A percentile compares a stretch with the other conserved stretches of the same genome.
These are phyloP conservation scores for Alternaria metachromatica DNA, from an alignment of 2,329 filamentous ascomycete genomes.

Conservation along the genomic window DNA sequence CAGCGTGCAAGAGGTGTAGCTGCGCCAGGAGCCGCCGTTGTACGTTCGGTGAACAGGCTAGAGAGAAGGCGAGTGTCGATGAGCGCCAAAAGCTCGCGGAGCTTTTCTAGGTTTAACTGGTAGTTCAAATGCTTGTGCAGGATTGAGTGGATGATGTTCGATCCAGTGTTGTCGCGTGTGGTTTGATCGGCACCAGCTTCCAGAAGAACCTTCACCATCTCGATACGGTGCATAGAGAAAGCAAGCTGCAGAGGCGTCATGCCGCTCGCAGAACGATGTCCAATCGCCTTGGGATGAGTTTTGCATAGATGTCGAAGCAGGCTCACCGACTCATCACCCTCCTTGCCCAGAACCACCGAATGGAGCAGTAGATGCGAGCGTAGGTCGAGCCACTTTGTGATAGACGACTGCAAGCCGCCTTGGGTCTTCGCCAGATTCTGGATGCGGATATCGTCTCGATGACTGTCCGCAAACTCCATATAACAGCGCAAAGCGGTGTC, in stretches of 20 bases:
- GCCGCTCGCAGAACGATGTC: conserved; percentile 63
- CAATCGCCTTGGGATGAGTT: conserved; percentile 66
- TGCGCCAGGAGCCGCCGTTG: conserved; percentile 58
- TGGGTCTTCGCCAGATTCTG: conserved; percentile 65
- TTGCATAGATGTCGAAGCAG: conserved; percentile 72
- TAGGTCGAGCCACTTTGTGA: conserved; percentile 65
- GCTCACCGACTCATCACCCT: conserved; percentile 53
- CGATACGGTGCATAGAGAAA: conserved; percentile 61
- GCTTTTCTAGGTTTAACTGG: conserved; percentile 23
- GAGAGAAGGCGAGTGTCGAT: conserved; percentile 64
- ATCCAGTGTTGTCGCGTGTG: conserved; percentile 63
- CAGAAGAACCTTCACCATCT: conserved; percentile 68
- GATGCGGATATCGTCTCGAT: conserved; percentile 67
- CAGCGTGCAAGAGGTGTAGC: conserved; percentile 67
- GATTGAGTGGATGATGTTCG: conserved; percentile 73
- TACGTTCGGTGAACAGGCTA: conserved; percentile 65
- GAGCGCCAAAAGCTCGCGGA: conserved; percentile 60
- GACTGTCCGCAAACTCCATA: conserved; percentile 68
- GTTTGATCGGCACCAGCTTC: conserved; percentile 73
- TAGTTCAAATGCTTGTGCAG: conserved; percentile 39
- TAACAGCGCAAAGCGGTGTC: conserved; percentile 73
- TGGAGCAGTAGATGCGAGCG: conserved; percentile 64
- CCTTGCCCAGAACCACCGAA: conserved; percentile 56
- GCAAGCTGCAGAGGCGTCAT: conserved; percentile 74
- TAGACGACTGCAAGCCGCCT: conserved; percentile 68